These are phyloP conservation scores for Cicer pinnatifidum DNA, from an alignment of 306 rosid species.

Conservation along the genomic window DNA sequence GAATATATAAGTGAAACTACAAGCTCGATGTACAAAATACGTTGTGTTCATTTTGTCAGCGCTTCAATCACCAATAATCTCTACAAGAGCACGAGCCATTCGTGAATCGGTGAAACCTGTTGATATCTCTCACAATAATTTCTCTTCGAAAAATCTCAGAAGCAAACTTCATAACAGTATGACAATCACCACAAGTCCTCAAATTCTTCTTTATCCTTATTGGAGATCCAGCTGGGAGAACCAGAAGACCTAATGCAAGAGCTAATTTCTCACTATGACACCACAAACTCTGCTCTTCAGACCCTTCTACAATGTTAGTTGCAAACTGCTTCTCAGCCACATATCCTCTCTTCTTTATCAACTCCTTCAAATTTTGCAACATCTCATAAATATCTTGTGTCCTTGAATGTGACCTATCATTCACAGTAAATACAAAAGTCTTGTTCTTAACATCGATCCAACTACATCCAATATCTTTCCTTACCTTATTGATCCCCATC, in stretches of 20 bases:
- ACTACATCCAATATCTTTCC: slow-evolving; percentile 65
- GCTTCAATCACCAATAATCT: slow-evolving; percentile 61
- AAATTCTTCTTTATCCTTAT: slow-evolving; percentile 62
- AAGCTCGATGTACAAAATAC: not conserved
- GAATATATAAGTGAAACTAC: not conserved
- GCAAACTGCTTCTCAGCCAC: slow-evolving; percentile 61
- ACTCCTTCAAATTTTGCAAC: slow-evolving; percentile 53
- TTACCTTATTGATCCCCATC: slow-evolving; percentile 59
- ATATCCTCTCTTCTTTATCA: slow-evolving; percentile 55
- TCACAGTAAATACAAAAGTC: slow-evolving; percentile 57
- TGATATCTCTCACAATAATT: slow-evolving; percentile 61
- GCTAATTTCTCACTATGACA: slow-evolving; percentile 63
- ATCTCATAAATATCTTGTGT: slow-evolving; percentile 58
- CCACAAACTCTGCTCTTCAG: slow-evolving; percentile 63
- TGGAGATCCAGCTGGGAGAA: slow-evolving; percentile 58
- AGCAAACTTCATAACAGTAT: slow-evolving; percentile 57
- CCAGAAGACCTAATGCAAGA: slow-evolving; percentile 65
- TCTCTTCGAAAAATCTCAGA: slow-evolving; percentile 59
- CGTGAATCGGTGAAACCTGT: slow-evolving; percentile 58
- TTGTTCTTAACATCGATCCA: slow-evolving; percentile 62
- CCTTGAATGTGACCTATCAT: slow-evolving; percentile 60
- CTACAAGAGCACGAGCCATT: slow-evolving; percentile 61
- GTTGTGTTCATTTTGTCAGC: slow-evolving; percentile 19
- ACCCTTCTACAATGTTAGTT: slow-evolving; percentile 52
- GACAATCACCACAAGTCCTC: slow-evolving; percentile 68